Evolutionary conservation across 306 rosid species (phyloP), one percentile per base, ranked within the genome.

Genomic region (Canavalia ensiformis): DNA sequence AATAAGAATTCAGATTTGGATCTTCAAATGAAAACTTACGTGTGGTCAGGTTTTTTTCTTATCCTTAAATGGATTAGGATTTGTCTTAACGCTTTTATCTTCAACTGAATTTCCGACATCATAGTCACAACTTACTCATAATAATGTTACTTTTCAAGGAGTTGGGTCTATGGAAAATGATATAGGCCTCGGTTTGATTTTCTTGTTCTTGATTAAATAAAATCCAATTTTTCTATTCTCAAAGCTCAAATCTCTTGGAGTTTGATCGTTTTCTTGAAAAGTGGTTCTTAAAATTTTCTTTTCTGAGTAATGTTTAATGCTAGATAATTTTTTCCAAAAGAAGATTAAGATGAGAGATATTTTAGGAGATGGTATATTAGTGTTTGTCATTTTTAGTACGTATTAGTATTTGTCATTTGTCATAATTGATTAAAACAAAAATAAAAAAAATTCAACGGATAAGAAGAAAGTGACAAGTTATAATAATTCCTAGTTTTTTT

Each of bases 1-100:
- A 85, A 81, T 64, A 56, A 37, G 70, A 75, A 64, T 55, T 75
- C n/a, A 79, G 82, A 83, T 79, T 86, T 75, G 82, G 89, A 83
- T 86, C 76, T 79, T 79, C 62, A 28, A 46, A 73, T 68, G 71
- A 73, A 18, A 64, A 76, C 56, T 35, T 81, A 51, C 45, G 49
- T 75, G 84, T 82, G 89, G 87, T 25, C 56, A 67, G 47, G 77
- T 28, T 74, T 74, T 84, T 55, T 28, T 66, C 88, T 77, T 85
- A 77, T 77, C 88, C 28, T 66, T 56, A 57, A 71, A 62, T 77
- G 83, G 74, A 85, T 81, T 77, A 47, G 77, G 69, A 81, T 77
- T 81, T 85, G 80, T 85, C 80, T 47, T 71, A 5, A 68, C 11
- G 28, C 76, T 71, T 81, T 46, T 71, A 56, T 70, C 83, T 73